These are phyloP conservation scores for Thelonectria rubi DNA, from an alignment of 2,329 filamentous ascomycete genomes.

Conservation along the genomic window DNA sequence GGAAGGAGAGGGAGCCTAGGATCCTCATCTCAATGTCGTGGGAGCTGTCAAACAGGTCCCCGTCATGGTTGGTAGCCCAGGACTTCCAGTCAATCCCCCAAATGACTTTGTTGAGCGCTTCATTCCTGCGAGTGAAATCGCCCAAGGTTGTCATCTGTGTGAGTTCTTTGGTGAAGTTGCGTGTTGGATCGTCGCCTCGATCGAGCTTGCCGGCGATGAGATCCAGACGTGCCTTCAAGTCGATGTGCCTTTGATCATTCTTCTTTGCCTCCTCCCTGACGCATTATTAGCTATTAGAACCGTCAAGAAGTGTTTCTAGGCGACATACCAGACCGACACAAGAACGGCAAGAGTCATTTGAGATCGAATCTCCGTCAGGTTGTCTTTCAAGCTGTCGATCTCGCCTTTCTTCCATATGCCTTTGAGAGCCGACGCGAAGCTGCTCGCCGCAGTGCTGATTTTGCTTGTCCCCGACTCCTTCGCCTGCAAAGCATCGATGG, in stretches of 20 bases:
- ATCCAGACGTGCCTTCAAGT: neutral
- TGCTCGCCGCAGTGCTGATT: neutral
- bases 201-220: neutral
- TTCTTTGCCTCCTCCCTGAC: neutral
- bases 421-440: neutral
- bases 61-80: neutral
- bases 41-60: neutral
- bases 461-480: neutral
- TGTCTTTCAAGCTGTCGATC: neutral
- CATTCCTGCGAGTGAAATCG: neutral
- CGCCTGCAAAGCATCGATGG: neutral
- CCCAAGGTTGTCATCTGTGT: neutral
- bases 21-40: neutral
- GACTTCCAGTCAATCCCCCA: neutral
- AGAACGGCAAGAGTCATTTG: neutral
- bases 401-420: neutral
- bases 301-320: neutral
- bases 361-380: neutral
- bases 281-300: neutral
- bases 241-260: neutral
- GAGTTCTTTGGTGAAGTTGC: neutral
- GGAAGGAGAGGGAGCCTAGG: neutral
- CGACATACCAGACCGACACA: neutral
- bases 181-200: neutral
- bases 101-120: neutral